Conservation (phyloP, 768 basidiomycete species). For the Podaxis carcinomalis region DNA sequence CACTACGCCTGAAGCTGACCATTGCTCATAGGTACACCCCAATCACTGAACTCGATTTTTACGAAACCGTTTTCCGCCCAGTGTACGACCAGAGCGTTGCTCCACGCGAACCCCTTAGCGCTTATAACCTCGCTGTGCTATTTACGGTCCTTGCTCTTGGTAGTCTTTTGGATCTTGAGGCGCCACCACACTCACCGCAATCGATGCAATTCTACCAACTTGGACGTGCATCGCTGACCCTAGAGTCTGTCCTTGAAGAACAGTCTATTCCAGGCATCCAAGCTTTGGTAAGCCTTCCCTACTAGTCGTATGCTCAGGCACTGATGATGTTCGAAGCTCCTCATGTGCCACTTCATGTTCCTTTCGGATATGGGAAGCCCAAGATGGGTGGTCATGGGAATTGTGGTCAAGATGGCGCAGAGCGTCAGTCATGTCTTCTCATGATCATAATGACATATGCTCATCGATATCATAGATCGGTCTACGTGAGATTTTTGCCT, state of each 20-base stretch:
- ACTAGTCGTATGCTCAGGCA: conserved; percentile 3
- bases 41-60: conserved; percentile 56
- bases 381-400: conserved; percentile 68
- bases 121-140: conserved; percentile 55
- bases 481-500: conserved; percentile 48
- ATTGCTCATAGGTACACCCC: conserved; percentile 52
- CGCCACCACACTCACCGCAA: conserved; percentile 47
- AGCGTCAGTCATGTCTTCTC: conserved; percentile 40
- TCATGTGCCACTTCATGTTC: conserved; percentile 55
- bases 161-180: conserved; percentile 54
- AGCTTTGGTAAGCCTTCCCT: conserved; percentile 45
- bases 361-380: conserved; percentile 50
- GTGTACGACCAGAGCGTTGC: conserved; percentile 43
- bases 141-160: conserved; percentile 66
- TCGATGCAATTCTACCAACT: conserved; percentile 59
- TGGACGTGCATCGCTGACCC: conserved; percentile 51
- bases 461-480: conserved; percentile 41
- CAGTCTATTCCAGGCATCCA: conserved; percentile 62
- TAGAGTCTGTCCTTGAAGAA: conserved; percentile 63
- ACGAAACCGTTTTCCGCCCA: conserved; percentile 44
- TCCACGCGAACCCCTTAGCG: conserved; percentile 35
- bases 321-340: conserved; percentile 34
- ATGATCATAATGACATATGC: conserved; percentile 19
- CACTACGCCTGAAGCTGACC: background rate
- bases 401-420: conserved; percentile 66